Conservation (phyloP, 805 yeast species). For the Candida easanensis region DNA sequence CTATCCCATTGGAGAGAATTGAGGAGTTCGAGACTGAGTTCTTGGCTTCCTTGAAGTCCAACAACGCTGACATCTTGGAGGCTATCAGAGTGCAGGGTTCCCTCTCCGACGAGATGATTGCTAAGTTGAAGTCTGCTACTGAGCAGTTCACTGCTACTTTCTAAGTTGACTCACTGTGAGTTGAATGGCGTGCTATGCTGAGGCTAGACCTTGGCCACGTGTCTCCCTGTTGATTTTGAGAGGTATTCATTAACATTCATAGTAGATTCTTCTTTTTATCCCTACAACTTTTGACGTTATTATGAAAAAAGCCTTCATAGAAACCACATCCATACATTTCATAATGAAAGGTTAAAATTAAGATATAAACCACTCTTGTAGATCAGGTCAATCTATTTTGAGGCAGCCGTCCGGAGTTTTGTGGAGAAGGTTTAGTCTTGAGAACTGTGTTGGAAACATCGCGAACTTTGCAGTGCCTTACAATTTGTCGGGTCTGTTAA, state of each 20-base stretch:
- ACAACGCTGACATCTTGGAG: slow-evolving; percentile 78
- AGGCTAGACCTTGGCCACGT: slow-evolving; percentile 10
- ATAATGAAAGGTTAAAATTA: slow-evolving; percentile 18
- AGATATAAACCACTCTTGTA: background rate
- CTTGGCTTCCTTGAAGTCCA: slow-evolving; percentile 88
- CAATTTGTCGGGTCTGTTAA: no score
- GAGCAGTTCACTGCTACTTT: slow-evolving; percentile 92
- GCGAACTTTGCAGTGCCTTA: no score
- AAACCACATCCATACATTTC: slow-evolving; percentile 19
- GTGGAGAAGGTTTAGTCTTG: no score
- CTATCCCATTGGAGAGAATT: slow-evolving; percentile 78
- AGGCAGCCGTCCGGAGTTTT: background rate
- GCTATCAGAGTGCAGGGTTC: slow-evolving; percentile 89
- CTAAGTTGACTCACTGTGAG: slow-evolving; percentile 33
- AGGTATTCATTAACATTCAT: slow-evolving; percentile 21
- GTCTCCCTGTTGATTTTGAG: slow-evolving; percentile 13
- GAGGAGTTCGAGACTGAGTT: slow-evolving; percentile 90
- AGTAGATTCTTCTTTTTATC: slow-evolving; percentile 19
- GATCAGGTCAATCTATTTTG: background rate
- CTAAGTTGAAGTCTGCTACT: slow-evolving; percentile 84
- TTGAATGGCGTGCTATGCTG: slow-evolving; percentile 1
- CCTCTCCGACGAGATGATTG: slow-evolving; percentile 84
- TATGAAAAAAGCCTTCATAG: slow-evolving; percentile 21
- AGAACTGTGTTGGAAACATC: background rate
- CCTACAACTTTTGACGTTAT: slow-evolving; percentile 23